Evolutionary conservation across 164 flowering plant species (phyloP), one percentile per base, ranked within the genome.

Genomic region (Stephania yunnanensis): DNA sequence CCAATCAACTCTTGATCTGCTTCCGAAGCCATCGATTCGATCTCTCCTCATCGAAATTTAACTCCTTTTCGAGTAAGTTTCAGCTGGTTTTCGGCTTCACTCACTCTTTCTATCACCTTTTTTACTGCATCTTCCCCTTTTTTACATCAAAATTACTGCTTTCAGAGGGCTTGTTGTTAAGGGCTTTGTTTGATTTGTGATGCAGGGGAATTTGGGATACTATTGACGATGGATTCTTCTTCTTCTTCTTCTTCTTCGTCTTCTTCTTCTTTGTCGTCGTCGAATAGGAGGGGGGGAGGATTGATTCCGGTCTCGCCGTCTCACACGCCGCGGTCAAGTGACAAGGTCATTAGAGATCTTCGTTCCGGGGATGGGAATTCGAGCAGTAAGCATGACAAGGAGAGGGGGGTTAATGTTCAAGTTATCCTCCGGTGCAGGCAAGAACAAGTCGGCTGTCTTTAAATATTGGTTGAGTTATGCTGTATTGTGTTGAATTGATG

Each of bases 361-460:
- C 85, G 97, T 84, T 82, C 89, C 0, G 87, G 72, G 30, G 98
- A 89, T 30, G 88, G 91, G 2, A 87, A 78, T 78, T 82, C 83
- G 5, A 86, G 73, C 69, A 83, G 68, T 68, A 93, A 84, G 77
- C 84, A 87, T 70, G 97, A 95, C 73, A 95, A 78, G 79, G 99
- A 95, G 8, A 95, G 88, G 81, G 98, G 97, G 29, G 99, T 96
- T 12, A 94, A 96, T 84, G 94, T 96, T 42, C 99, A 91, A 81
- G 99, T 96, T 67, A 83, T 96, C 75, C 85, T 96, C 67, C 86
- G 99, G 48, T 96, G 99, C 93, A 89, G 99, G 31, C 22, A 65
- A 65, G 36, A n/a, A 65, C 22, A 25, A 25, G 44, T 11, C 31
- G 0, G 10, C 42, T 1, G 25, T 66, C 31, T 66, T 25, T 30